A percentile compares a stretch with the other conserved stretches of the same genome.
Conservation (phyloP, 2,329 filamentous ascomycete species). For the Xenosphaeropsis pyriputrescens region DNA sequence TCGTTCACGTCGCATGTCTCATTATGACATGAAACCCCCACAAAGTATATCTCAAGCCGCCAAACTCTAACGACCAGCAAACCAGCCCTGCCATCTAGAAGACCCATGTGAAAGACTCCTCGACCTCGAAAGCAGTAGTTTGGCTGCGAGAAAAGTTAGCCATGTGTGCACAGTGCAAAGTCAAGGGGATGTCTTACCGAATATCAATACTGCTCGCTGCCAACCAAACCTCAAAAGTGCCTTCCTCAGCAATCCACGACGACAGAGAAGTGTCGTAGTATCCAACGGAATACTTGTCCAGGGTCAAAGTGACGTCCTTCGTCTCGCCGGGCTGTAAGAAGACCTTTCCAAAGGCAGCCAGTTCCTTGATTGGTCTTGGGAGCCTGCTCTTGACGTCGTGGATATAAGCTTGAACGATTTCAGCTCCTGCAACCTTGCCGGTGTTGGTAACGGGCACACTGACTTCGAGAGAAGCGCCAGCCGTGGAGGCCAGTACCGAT, state of each 20-base stretch:
- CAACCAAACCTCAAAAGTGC: conserved; percentile 42
- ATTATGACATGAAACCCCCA: no score
- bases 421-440: conserved; percentile 28
- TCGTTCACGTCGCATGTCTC: no score
- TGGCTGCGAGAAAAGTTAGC: conserved; percentile 22
- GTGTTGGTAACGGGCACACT: conserved; percentile 40
- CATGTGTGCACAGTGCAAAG: conserved; percentile 1
- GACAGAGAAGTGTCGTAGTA: conserved; percentile 47
- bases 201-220: conserved; percentile 50
- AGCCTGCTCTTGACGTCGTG: conserved; percentile 37
- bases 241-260: conserved; percentile 53
- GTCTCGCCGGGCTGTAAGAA: conserved; percentile 35
- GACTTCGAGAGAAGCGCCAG: conserved; percentile 19
- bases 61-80: no score
- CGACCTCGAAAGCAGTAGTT: conserved; percentile 37
- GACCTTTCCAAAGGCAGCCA: conserved; percentile 52
- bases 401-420: conserved; percentile 39
- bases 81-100: conserved; percentile 23
- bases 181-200: conserved; percentile 28
- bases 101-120: conserved; percentile 51
- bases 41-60: no score
- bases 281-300: conserved; percentile 32
- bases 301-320: conserved; percentile 21
- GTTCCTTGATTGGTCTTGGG: conserved; percentile 50
- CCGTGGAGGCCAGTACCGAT: conserved; percentile 22